Percentiles rank a stretch among this genome's conserved stretches.
These are phyloP conservation scores for Sarocladiaceae sp. DNA, from an alignment of 2,329 filamentous ascomycete genomes.

Conservation along the genomic window DNA sequence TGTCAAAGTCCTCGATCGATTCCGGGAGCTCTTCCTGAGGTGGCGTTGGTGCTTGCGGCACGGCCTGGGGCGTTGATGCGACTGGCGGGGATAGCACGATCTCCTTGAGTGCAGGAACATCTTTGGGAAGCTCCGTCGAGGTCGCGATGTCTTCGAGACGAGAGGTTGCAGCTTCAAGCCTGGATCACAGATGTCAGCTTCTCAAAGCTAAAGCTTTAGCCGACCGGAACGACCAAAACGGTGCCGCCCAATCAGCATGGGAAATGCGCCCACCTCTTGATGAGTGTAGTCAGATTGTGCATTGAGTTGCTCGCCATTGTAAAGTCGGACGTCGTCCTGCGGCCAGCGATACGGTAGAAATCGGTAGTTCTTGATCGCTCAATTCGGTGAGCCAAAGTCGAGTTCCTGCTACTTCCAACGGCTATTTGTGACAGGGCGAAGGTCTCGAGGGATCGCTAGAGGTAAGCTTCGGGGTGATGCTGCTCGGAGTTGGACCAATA, in stretches of 20 bases:
- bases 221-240: too few species aligned
- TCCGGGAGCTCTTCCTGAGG: constrained; percentile 59
- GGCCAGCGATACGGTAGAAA: too few species aligned
- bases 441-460: too few species aligned
- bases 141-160: constrained; percentile 94
- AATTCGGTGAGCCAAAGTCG: too few species aligned
- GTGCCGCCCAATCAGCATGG: too few species aligned
- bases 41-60: constrained; percentile 24
- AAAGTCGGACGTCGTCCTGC: too few species aligned
- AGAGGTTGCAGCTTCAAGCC: constrained; percentile 94
- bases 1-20: constrained; percentile 84
- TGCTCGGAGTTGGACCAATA: too few species aligned
- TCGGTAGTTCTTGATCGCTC: too few species aligned
- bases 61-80: constrained; percentile 24
- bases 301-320: constrained; percentile 42
- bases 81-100: constrained; percentile 27
- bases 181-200: constrained; percentile 31
- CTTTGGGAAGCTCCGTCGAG: constrained; percentile 59
- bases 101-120: constrained; percentile 40
- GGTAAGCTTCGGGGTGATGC: too few species aligned
- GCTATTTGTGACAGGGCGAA: too few species aligned
- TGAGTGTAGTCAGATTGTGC: constrained; percentile 94
- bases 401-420: too few species aligned
- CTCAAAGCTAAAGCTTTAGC: too few species aligned
- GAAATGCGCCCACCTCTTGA: constrained; percentile 74